These are phyloP conservation scores for Angophora floribunda DNA, from an alignment of 345 rosid genomes.

Conservation along the genomic window DNA sequence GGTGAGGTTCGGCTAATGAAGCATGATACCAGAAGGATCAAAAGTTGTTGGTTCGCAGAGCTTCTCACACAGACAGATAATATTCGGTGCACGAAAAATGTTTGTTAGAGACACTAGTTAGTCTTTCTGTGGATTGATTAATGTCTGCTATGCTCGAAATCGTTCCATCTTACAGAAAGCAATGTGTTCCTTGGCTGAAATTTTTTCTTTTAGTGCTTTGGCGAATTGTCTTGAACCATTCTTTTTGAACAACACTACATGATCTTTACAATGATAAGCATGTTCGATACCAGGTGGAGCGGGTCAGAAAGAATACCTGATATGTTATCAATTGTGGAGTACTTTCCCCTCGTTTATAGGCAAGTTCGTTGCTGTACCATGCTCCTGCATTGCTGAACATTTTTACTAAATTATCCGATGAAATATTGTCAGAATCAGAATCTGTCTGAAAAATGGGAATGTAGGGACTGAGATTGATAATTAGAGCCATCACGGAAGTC, in stretches of 20 bases:
- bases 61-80: neutral
- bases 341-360: neutral
- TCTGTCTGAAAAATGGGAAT: neutral
- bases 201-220: neutral
- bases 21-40: neutral
- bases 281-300: neutral
- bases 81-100: neutral
- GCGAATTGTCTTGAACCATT: rapidly evolving
- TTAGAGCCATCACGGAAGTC: neutral
- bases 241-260: neutral
- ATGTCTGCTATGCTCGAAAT: too few species aligned
- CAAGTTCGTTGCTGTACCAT: neutral
- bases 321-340: neutral
- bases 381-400: too few species aligned
- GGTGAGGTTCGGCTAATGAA: neutral
- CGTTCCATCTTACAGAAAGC: neutral
- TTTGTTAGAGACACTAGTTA: neutral
- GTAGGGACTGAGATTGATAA: neutral
- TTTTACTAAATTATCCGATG: too few species aligned
- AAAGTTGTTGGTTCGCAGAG: neutral
- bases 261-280: neutral
- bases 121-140: neutral
- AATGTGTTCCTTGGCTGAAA: neutral
- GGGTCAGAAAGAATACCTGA: neutral
- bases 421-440: neutral